Evolutionary conservation across 1,284 basidiomycete genomes (phyloP), one percentile per base, ranked within the genome.

Genomic region (Volvariella volvacea): DNA sequence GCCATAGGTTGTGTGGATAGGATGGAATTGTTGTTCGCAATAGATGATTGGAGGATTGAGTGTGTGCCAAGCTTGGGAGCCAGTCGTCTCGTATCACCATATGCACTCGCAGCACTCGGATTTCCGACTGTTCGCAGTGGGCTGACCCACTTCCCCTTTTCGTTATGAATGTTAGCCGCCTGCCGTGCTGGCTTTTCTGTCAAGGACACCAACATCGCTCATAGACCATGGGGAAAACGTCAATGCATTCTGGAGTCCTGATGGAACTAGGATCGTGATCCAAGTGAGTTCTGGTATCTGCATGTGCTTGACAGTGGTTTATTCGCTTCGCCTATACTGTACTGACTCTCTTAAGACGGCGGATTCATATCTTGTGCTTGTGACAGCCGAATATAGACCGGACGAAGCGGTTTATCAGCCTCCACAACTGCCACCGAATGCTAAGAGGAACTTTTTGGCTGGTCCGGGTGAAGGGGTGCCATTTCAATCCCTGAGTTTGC

Each of bases 401-500:
- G 72, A 78, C 19, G 66, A 74, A 47, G 62, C 68, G 2, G 73
- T 75, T 7, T 87, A 88, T 55, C 68, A 74, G 48, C 60, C 75
- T 0, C 74, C 78, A 14, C 64, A 72, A 7, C 65, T 80, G 37
- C 69, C 70, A 39, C 61, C 66, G 22, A 76, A 65, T 58, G 75
- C 77, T 40, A 80, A 75, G 53, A 74, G 74, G 42, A 80, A 73
- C 56, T 89, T 90, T 59, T 65, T 85, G 15, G 70, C 81, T 10
- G 91, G 90, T 20, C 78, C 91, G 7, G 92, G 91, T 6, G 88
- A 91, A 62, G 85, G 75, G 2, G 59, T 80, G 4, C 74, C 78
- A 0, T 65, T 89, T 39, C 82, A 83, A 45, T 72, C 78, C 12
- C 62, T 88, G 33, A 71, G 67, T 45, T 65, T 91, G 38, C 73